phyloP scores from a whole-genome alignment of 1,284 basidiomycete species.

The Melampsora larici-populina region DNA sequence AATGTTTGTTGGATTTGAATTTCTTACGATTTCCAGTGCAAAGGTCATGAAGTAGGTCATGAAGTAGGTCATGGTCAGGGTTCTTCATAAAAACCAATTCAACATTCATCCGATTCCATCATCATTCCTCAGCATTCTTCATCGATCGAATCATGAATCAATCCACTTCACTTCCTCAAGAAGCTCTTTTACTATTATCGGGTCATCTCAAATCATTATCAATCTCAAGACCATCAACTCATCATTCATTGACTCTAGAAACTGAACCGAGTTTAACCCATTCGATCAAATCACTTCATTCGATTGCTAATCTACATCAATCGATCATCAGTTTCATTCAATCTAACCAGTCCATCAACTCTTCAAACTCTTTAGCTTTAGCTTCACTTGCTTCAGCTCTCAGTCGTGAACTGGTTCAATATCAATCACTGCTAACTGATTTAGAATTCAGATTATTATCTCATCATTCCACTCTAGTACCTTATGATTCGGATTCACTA shows the following conservation, averaged over 20 bases:
- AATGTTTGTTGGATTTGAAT: too few species aligned
- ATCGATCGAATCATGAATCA: too few species aligned
- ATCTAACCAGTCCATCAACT: neutral
- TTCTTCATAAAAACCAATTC: too few species aligned
- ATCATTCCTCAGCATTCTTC: too few species aligned
- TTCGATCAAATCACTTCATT: neutral
- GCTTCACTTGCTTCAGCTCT: neutral
- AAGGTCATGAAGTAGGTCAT: too few species aligned
- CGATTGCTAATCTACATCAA: too few species aligned
- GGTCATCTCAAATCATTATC: conserved; percentile 1
- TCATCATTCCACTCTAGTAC: conserved; percentile 17
- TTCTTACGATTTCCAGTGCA: too few species aligned
- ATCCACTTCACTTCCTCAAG: neutral
- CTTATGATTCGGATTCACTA: neutral
- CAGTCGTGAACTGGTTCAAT: neutral
- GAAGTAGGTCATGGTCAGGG: too few species aligned
- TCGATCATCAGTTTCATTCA: too few species aligned
- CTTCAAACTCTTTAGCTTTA: conserved; percentile 3
- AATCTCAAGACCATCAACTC: neutral
- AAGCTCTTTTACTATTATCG: conserved; percentile 15
- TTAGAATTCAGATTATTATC: conserved; percentile 20
- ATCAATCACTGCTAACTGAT: neutral
- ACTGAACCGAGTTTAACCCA: neutral
- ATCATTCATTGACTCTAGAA: neutral
- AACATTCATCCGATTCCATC: too few species aligned